These are phyloP conservation scores for Wickerhamomyces sp. DNA, from an alignment of 1,139 yeast species.

Conservation along the genomic window DNA sequence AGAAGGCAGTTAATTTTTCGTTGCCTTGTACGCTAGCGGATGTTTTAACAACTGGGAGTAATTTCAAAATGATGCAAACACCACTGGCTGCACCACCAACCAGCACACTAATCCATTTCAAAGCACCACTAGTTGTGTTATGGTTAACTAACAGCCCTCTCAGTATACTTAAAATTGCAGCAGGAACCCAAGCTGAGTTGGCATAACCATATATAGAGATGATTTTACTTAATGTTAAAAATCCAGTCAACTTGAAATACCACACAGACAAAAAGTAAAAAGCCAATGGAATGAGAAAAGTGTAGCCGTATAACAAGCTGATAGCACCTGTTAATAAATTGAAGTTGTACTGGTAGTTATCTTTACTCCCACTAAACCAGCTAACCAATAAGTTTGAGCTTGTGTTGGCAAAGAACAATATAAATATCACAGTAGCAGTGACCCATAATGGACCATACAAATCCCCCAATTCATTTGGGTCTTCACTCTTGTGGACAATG, in stretches of 20 bases:
- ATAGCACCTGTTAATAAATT: constrained; percentile 63
- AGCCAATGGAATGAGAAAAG: constrained; percentile 53
- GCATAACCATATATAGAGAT: constrained; percentile 76
- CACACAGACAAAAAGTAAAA: constrained; percentile 43
- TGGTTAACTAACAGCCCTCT: constrained; percentile 23
- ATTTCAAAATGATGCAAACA: constrained; percentile 17
- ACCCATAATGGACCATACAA: constrained; percentile 85
- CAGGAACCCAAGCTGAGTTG: constrained; percentile 75
- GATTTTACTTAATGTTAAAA: constrained; percentile 21
- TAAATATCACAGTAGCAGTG: constrained; percentile 69
- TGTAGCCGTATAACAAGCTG: constrained; percentile 67
- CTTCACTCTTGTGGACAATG: constrained; percentile 17
- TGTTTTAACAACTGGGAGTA: constrained; percentile 19
- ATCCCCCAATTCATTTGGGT: constrained; percentile 36
- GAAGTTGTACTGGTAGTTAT: constrained; percentile 53
- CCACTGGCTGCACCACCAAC: constrained; percentile 23
- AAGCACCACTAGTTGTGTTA: constrained; percentile 11
- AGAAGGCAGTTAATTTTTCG: constrained; percentile 12
- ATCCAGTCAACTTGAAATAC: constrained; percentile 28
- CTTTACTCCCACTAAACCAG: constrained; percentile 30
- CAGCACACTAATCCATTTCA: constrained; percentile 23
- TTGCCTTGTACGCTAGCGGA: constrained; percentile 13
- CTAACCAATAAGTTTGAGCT: constrained; percentile 28
- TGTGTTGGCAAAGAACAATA: constrained; percentile 71
- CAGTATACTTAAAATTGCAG: constrained; percentile 51